Conservation (phyloP, 108 stramenopile genomes). For the Cyclotella baltica region DNA sequence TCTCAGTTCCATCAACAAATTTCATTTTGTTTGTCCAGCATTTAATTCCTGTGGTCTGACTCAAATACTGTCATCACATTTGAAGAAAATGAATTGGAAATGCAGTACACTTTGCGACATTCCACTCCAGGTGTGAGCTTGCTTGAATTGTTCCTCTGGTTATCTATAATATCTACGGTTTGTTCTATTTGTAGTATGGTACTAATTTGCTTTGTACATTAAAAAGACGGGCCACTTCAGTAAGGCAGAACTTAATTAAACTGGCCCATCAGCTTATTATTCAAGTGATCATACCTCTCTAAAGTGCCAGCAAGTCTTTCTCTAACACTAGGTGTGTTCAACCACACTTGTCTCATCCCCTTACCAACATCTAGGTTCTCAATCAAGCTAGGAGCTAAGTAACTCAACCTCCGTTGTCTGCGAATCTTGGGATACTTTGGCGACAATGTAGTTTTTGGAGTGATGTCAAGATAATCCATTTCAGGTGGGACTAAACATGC, state of each 20-base stretch:
- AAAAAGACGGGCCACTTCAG: no score
- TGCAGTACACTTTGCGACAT: no score
- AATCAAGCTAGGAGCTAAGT: slow-evolving; percentile 62
- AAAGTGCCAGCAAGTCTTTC: slow-evolving; percentile 49
- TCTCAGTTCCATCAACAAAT: no score
- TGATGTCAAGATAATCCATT: slow-evolving; percentile 46
- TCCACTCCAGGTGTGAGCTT: no score
- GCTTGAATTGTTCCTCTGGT: no score
- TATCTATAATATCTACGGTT: no score
- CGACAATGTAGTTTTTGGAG: slow-evolving; percentile 26
- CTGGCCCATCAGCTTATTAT: slow-evolving; percentile 41
- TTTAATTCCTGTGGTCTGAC: no score
- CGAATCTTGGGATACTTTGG: slow-evolving; percentile 66
- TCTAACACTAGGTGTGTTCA: slow-evolving; percentile 63
- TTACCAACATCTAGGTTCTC: slow-evolving; percentile 44
- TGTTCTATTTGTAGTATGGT: no score
- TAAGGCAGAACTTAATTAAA: slow-evolving; percentile 39
- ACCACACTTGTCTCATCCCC: slow-evolving; percentile 62
- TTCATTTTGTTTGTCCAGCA: no score
- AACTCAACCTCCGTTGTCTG: slow-evolving; percentile 70
- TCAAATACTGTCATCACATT: no score
- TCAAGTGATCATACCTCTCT: slow-evolving; percentile 44
- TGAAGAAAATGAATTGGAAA: no score
- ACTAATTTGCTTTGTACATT: no score
- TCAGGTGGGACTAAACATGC: slow-evolving; percentile 61